Evolutionary conservation across 345 rosid genomes (phyloP).

Genomic region (Chamaenerion angustifolium): DNA sequence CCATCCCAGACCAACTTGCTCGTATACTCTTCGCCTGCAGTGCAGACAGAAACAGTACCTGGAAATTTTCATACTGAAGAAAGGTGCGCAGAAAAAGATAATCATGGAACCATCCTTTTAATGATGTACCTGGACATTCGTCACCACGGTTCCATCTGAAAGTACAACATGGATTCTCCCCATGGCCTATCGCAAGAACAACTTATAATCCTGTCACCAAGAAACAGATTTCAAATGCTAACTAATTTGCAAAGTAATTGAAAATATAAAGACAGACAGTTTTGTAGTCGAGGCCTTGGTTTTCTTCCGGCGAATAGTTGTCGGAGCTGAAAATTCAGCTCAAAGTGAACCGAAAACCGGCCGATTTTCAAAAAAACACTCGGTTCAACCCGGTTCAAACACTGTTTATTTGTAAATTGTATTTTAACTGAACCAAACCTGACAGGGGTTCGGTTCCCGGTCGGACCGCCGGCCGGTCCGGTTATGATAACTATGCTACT

Average conservation of each 20-base stretch:
- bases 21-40: constrained; percentile 71
- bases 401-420: no score
- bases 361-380: no score
- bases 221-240: no score
- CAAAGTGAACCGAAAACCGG: no score
- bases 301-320: constrained; percentile 50
- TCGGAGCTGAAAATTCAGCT: constrained; percentile 46
- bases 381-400: no score
- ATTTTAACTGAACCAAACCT: no score
- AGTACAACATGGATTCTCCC: constrained; percentile 89
- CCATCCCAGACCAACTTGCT: constrained; percentile 88
- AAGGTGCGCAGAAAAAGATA: background rate
- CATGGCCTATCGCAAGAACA: constrained; percentile 55
- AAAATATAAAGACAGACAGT: constrained; percentile 24
- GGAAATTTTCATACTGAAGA: background rate
- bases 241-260: no score
- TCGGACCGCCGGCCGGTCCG: no score
- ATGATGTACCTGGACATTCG: constrained; percentile 55
- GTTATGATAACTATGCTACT: no score
- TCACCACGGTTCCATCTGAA: constrained; percentile 71
- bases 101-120: constrained; percentile 4
- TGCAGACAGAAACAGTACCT: background rate
- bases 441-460: no score
- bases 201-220: background rate
- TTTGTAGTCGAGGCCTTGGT: constrained; percentile 75